Evolutionary conservation across 106 monocot genomes (phyloP), one percentile per base, ranked within the genome.

Genomic region (Agapanthus africanus): DNA sequence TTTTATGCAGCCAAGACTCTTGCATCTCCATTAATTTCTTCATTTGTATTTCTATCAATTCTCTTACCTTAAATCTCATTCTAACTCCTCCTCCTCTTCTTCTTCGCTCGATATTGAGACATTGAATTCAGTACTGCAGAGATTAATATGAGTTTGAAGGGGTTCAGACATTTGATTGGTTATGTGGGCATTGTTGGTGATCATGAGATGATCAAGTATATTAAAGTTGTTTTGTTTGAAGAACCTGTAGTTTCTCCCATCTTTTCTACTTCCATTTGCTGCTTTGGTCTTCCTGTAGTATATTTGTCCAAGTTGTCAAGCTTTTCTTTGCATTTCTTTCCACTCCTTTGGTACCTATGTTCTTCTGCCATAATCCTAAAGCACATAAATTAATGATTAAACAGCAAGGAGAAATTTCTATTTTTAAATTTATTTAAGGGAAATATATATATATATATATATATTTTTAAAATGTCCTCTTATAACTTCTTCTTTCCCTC

Each of bases 251-350:
- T 85, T 81, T 57, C 77, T 82, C 26, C 91, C 85, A 38, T 87
- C 78, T 2, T 78, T 76, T 39, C 59, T 77, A 11, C 79, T 84
- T 21, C 71, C 72, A 40, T 72, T 60, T 3, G 34, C 19, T 60
- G 34, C 78, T 75, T 79, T 87, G 72, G 91, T 87, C 72, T 88
- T 87, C 85, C 88, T 91, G 82, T 91, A 88, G 77, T n/a, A n/a
- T 91, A 91, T 67, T 91, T 91, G 80, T 88, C 80, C 51, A 91
- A 59, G 75, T 91, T 91, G 68, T 88, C 91, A 5, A 87, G 68
- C 70, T 91, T 91, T 73, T 91, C 91, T 37, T 77, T 91, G 78
- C 91, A 91, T 59, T 91, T 87, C 78, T 80, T 91, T 54, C 77
- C 91, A 50, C 85, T 88, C 54, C 87, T 84, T 44, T 85, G 82